phyloP scores from a whole-genome alignment of 495 filamentous ascomycete species.

The Hypoxylon fuscum region DNA sequence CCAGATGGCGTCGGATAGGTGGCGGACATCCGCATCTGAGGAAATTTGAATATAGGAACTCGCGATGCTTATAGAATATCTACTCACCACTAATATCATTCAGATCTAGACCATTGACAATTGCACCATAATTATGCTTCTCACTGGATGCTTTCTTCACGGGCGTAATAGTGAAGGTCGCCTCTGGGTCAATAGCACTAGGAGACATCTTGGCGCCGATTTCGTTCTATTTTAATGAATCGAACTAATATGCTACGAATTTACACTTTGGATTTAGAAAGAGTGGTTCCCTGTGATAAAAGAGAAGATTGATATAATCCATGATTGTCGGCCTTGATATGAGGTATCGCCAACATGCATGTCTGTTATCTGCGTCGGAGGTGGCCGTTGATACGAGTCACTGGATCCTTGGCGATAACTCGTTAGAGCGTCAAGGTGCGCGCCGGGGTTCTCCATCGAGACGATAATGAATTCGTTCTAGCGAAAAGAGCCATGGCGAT shows the following conservation, averaged over 20 bases:
- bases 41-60: constrained; percentile 4
- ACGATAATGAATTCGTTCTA: no score
- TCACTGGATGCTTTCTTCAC: constrained; percentile 32
- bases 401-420: constrained; percentile 14
- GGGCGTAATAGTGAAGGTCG: constrained; percentile 31
- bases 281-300: background rate
- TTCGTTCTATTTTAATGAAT: background rate
- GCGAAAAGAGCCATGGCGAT: no score
- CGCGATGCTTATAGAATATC: background rate
- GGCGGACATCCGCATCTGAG: constrained; percentile 47
- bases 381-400: constrained; percentile 26
- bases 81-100: constrained; percentile 39
- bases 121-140: constrained; percentile 43
- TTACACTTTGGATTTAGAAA: background rate
- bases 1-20: constrained; percentile 50
- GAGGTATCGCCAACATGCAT: constrained; percentile 24
- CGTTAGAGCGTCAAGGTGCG: constrained; percentile 11
- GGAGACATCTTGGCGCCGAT: constrained; percentile 25
- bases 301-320: constrained; percentile 3
- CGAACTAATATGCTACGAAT: background rate
- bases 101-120: constrained; percentile 42
- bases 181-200: constrained; percentile 19
- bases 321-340: constrained; percentile 5
- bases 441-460: background rate
- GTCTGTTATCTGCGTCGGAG: constrained; percentile 29